A percentile compares a stretch with the other conserved stretches of the same genome.
Conservation (phyloP, 1,139 yeast species). For the Kurtzmaniella quercitrusa region DNA sequence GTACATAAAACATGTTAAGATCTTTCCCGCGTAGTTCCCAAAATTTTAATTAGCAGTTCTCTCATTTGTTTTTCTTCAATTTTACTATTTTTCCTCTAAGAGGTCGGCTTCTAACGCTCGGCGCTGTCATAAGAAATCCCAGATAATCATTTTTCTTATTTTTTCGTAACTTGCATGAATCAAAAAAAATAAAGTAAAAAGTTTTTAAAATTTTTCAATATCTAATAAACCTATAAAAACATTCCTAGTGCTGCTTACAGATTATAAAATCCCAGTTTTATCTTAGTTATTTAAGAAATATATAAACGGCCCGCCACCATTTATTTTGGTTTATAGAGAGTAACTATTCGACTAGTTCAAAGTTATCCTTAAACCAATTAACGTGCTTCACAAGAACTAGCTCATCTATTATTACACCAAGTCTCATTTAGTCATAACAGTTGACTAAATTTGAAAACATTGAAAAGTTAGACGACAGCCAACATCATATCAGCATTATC, state of each 20-base stretch:
- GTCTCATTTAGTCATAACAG: background rate
- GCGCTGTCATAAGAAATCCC: background rate
- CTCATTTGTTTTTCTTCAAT: background rate
- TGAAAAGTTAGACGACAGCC: background rate
- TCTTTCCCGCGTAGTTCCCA: too few relatives aligned
- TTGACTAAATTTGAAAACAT: background rate
- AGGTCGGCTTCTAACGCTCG: background rate
- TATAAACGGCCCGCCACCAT: background rate
- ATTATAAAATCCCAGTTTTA: background rate
- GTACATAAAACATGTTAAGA: too few relatives aligned
- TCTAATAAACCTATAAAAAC: conserved; percentile 5
- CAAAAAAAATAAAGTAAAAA: background rate
- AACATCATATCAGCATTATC: background rate
- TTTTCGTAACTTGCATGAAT: background rate
- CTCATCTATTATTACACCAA: background rate
- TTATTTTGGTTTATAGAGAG: background rate
- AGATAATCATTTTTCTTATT: background rate
- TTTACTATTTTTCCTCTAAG: background rate
- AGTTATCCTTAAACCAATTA: background rate
- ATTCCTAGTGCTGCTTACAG: conserved; percentile 4
- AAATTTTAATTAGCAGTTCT: background rate
- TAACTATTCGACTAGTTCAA: background rate
- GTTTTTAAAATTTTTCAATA: conserved; percentile 5
- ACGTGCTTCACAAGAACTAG: background rate
- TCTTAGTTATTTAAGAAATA: background rate